Percentiles rank a stretch among this genome's conserved stretches.
Conservation (phyloP, 73 alveolate species). For the Uronychia setigera region DNA sequence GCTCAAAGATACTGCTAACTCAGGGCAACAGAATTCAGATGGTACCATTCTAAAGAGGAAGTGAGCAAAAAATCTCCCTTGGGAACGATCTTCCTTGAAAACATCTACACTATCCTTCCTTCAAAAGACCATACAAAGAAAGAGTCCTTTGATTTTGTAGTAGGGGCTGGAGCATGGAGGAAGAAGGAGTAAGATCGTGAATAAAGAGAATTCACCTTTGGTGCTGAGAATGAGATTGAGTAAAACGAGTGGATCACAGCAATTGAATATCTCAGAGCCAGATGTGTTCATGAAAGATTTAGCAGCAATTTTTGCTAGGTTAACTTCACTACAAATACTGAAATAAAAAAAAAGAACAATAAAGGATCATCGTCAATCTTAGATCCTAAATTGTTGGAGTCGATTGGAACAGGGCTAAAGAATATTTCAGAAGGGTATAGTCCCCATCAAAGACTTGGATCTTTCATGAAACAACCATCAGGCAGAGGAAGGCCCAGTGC, state of each 20-base stretch:
- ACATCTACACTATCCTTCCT: constrained; percentile 46
- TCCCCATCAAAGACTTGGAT: neutral
- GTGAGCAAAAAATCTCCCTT: constrained; percentile 24
- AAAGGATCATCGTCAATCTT: neutral
- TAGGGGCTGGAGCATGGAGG: constrained; percentile 64
- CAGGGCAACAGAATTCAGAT: constrained; percentile 41
- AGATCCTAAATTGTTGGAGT: neutral
- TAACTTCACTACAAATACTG: constrained; percentile 28
- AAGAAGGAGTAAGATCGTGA: constrained; percentile 49
- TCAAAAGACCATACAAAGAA: constrained; percentile 24
- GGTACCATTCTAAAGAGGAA: constrained; percentile 70
- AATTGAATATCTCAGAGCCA: constrained; percentile 58
- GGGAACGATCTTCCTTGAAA: constrained; percentile 38
- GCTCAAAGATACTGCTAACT: constrained; percentile 37
- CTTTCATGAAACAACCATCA: neutral
- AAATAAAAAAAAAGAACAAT: neutral
- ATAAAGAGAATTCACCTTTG: constrained; percentile 66
- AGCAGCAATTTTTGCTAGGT: constrained; percentile 39
- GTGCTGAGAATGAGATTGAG: constrained; percentile 57
- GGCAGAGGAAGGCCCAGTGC: neutral
- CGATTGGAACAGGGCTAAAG: neutral
- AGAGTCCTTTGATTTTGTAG: constrained; percentile 42
- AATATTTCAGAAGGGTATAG: neutral
- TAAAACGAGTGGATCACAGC: constrained; percentile 68
- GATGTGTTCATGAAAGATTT: constrained; percentile 52